These are phyloP conservation scores for Wallacemonas sp. DNA, from an alignment of 208 protist genomes.

Conservation along the genomic window DNA sequence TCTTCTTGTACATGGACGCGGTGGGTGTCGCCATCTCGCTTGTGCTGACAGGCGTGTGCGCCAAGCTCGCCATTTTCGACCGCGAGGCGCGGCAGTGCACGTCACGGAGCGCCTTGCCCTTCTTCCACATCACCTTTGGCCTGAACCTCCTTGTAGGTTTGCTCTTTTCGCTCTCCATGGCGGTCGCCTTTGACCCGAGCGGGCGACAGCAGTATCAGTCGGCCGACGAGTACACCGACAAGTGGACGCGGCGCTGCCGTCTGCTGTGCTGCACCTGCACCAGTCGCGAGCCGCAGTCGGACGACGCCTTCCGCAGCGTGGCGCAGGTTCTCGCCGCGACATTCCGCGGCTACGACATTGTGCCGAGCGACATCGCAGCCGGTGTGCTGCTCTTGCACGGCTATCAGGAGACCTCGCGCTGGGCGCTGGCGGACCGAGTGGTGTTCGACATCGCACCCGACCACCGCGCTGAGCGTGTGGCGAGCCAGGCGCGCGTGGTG, in stretches of 20 bases:
- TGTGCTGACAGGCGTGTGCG: conserved; percentile 29
- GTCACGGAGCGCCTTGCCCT: conserved; percentile 13
- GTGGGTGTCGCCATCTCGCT: conserved; percentile 24
- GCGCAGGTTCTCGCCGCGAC: conserved; percentile 64
- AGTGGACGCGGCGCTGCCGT: conserved; percentile 67
- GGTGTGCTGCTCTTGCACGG: conserved; percentile 83
- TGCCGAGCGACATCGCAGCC: conserved; percentile 81
- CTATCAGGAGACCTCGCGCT: conserved; percentile 49
- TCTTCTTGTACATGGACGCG: conserved; percentile 57
- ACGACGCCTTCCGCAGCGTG: conserved; percentile 60
- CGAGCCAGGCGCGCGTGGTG: conserved; percentile 53
- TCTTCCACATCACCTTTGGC: conserved; percentile 35
- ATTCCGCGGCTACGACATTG: conserved; percentile 85
- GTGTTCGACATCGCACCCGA: conserved; percentile 15
- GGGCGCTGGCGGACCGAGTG: conserved; percentile 26
- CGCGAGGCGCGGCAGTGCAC: conserved; percentile 26
- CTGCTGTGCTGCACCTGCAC: conserved; percentile 58
- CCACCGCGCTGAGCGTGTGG: conserved; percentile 36
- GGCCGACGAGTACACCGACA: conserved; percentile 59
- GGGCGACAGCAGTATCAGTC: conserved; percentile 37
- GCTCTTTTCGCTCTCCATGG: conserved; percentile 43
- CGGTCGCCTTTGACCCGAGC: conserved; percentile 51
- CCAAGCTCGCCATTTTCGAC: conserved; percentile 46
- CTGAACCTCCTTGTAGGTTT: conserved; percentile 38
- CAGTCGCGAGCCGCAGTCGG: conserved; percentile 14